These are phyloP conservation scores for Sporobolomyces roseus DNA, from an alignment of 768 basidiomycete species.

Conservation along the genomic window DNA sequence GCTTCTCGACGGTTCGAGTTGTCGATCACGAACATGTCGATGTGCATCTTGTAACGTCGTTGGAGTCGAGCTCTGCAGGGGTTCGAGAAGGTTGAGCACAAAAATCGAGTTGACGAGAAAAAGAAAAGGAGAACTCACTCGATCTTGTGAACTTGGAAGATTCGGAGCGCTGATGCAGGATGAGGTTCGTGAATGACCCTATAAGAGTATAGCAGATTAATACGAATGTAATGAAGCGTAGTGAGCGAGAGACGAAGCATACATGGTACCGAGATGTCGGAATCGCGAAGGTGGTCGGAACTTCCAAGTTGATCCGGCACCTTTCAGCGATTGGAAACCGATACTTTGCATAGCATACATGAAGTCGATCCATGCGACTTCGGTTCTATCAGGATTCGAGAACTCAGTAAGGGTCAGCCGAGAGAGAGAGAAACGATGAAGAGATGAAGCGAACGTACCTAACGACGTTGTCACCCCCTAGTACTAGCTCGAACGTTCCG, in stretches of 20 bases:
- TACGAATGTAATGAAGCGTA: too few relatives aligned
- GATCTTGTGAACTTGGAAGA: constrained; percentile 5
- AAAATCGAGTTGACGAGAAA: too few relatives aligned
- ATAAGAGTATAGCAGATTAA: neutral
- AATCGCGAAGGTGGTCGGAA: constrained; percentile 11
- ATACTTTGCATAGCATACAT: constrained; percentile 13
- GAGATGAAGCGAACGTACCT: too few relatives aligned
- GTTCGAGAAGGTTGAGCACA: too few relatives aligned
- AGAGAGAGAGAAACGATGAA: too few relatives aligned
- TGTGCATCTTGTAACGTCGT: constrained; percentile 15
- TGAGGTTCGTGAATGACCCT: constrained; percentile 24
- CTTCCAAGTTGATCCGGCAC: constrained; percentile 13
- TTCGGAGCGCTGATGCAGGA: neutral
- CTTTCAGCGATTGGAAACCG: constrained; percentile 9
- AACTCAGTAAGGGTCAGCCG: too few relatives aligned
- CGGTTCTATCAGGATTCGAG: constrained; percentile 14
- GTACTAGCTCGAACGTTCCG: neutral
- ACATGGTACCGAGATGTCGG: constrained; percentile 10
- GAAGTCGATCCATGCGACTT: constrained; percentile 22
- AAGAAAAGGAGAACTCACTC: neutral
- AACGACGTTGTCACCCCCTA: neutral
- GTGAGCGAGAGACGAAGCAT: neutral
- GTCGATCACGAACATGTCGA: constrained; percentile 2
- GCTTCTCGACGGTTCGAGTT: neutral
- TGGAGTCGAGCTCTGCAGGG: constrained; percentile 1